Evolutionary conservation across 1,139 yeast species (phyloP).

Genomic region (Yamadazyma blattariae): DNA sequence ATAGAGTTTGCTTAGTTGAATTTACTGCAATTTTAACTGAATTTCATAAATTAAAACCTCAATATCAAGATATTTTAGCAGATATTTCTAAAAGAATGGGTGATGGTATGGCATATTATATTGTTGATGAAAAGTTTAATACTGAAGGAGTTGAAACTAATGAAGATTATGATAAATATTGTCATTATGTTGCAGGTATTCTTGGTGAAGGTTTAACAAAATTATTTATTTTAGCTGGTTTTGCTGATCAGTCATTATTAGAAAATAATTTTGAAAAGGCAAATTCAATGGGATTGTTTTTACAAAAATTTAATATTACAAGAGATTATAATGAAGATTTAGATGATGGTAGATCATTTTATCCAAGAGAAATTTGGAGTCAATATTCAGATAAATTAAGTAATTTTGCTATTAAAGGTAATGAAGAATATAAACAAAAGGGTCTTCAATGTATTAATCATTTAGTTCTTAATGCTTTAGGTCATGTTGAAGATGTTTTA

Average conservation of each 20-base stretch:
- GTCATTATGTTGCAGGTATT: conserved; percentile 96
- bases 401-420: conserved; percentile 45
- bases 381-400: conserved; percentile 66
- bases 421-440: conserved; percentile 34
- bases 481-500: conserved; percentile 75
- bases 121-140: conserved; percentile 74
- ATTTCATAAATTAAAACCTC: conserved; percentile 69
- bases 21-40: conserved; percentile 69
- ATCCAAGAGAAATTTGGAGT: conserved; percentile 95
- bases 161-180: conserved; percentile 82
- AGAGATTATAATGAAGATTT: conserved; percentile 94
- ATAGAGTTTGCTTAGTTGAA: conserved; percentile 72
- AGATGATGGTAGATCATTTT: conserved; percentile 88
- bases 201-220: conserved; percentile 95
- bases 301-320: conserved; percentile 93
- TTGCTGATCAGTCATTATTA: conserved; percentile 52
- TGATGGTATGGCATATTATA: conserved; percentile 96
- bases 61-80: conserved; percentile 73
- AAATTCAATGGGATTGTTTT: conserved; percentile 90
- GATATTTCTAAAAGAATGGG: conserved; percentile 88
- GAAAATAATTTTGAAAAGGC: conserved; percentile 55
- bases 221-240: conserved; percentile 67
- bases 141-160: conserved; percentile 74
- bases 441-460: conserved; percentile 81
- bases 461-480: conserved; percentile 74